These are phyloP conservation scores for Pisolithus marmoratus DNA, from an alignment of 768 basidiomycete genomes.

Conservation along the genomic window DNA sequence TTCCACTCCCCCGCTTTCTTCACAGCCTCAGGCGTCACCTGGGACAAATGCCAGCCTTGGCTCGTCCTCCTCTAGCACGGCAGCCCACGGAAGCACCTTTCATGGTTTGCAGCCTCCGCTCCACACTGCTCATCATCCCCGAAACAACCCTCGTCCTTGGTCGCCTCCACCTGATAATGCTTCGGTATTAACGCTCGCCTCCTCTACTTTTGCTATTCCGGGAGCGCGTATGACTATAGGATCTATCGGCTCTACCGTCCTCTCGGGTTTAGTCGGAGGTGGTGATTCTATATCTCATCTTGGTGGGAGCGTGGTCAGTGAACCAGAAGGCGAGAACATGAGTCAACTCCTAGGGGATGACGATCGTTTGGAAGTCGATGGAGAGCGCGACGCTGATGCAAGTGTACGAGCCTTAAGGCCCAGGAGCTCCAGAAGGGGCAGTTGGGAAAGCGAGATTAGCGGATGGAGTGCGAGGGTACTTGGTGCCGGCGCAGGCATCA, in stretches of 20 bases:
- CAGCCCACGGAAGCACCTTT: constrained; percentile 21
- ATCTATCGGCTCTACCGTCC: constrained; percentile 37
- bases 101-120: constrained; percentile 68
- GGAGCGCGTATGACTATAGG: constrained; percentile 45
- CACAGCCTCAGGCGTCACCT: constrained; percentile 36
- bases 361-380: constrained; percentile 47
- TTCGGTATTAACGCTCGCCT: constrained; percentile 87
- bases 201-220: constrained; percentile 81
- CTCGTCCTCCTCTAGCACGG: constrained; percentile 22
- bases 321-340: constrained; percentile 50
- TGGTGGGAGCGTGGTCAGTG: constrained; percentile 53
- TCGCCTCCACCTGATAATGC: constrained; percentile 91
- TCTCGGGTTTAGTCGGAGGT: constrained; percentile 46
- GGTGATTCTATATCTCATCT: constrained; percentile 69
- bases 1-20: constrained; percentile 56
- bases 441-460: constrained; percentile 89
- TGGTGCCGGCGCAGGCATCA: constrained; percentile 41
- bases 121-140: constrained; percentile 88
- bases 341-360: constrained; percentile 69
- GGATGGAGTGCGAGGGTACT: constrained; percentile 76
- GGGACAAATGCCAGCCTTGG: constrained; percentile 12
- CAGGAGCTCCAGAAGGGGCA: constrained; percentile 77
- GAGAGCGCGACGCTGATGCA: constrained; percentile 69
- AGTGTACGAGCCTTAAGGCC: constrained; percentile 87
- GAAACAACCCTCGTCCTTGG: constrained; percentile 91